These are phyloP conservation scores for Lentinula sp. DNA, from an alignment of 768 basidiomycete genomes.

Conservation along the genomic window DNA sequence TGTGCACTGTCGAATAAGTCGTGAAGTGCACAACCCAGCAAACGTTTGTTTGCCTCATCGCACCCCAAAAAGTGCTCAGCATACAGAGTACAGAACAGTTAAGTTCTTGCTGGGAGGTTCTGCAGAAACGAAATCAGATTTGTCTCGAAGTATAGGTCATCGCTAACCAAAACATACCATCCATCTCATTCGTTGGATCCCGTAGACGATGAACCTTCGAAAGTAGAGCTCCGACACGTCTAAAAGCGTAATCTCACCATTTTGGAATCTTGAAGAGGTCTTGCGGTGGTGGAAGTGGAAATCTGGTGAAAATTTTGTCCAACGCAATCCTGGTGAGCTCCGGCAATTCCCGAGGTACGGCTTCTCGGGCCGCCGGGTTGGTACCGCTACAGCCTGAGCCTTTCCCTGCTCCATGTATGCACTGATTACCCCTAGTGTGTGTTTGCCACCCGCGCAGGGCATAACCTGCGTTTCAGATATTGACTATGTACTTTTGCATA, in stretches of 20 bases:
- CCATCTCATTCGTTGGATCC: constrained; percentile 30
- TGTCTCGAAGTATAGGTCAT: constrained; percentile 23
- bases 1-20: constrained; percentile 12
- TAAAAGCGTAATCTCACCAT: constrained; percentile 44
- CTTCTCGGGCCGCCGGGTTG: no score
- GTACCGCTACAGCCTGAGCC: no score
- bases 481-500: no score
- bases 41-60: neutral
- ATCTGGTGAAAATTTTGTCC: neutral
- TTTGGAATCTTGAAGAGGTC: constrained; percentile 15
- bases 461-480: no score
- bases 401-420: no score
- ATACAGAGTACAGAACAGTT: constrained; percentile 12
- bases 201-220: constrained; percentile 28
- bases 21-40: neutral
- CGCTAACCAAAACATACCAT: constrained; percentile 41
- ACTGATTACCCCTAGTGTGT: no score
- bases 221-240: constrained; percentile 33
- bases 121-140: constrained; percentile 9
- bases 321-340: neutral
- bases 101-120: constrained; percentile 17
- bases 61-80: constrained; percentile 27
- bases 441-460: no score
- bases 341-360: neutral
- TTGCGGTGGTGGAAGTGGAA: neutral